These are phyloP conservation scores for Angomonas deanei DNA, from an alignment of 208 protist species.

Conservation along the genomic window DNA sequence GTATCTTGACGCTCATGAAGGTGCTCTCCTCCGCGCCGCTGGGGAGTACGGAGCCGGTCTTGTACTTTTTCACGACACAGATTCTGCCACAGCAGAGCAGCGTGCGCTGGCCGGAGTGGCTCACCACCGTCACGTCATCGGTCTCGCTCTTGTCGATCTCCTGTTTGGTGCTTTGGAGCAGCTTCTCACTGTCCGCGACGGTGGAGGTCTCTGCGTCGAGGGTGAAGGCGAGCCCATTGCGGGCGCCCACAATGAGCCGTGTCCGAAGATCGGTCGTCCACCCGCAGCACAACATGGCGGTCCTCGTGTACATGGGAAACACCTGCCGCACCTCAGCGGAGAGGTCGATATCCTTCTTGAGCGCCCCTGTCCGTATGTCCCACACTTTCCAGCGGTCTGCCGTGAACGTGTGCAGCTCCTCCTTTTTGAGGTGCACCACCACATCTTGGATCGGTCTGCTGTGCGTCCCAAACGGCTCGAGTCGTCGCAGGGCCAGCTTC, in stretches of 20 bases:
- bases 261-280: slow-evolving; percentile 58
- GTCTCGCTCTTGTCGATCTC: neutral
- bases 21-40: slow-evolving; percentile 62
- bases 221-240: slow-evolving; percentile 52
- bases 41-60: slow-evolving; percentile 26
- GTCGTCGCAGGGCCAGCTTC: slow-evolving; percentile 20
- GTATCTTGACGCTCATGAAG: slow-evolving; percentile 47
- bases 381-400: slow-evolving; percentile 57
- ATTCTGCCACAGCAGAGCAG: slow-evolving; percentile 52
- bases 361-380: slow-evolving; percentile 37
- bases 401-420: slow-evolving; percentile 66
- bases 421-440: slow-evolving; percentile 19
- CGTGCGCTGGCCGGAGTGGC: slow-evolving; percentile 37
- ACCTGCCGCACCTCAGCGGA: slow-evolving; percentile 32
- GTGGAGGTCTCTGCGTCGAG: slow-evolving; percentile 44
- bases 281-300: slow-evolving; percentile 32
- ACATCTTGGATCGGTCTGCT: slow-evolving; percentile 34
- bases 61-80: slow-evolving; percentile 56
- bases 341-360: slow-evolving; percentile 31
- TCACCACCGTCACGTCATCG: slow-evolving; percentile 24
- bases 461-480: slow-evolving; percentile 37
- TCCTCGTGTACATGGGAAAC: slow-evolving; percentile 34
- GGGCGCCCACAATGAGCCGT: slow-evolving; percentile 56
- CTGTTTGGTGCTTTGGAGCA: slow-evolving; percentile 13
- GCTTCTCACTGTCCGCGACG: slow-evolving; percentile 42